phyloP scores from a whole-genome alignment of 805 yeast species.

The Myxozyma lipomycoides region DNA sequence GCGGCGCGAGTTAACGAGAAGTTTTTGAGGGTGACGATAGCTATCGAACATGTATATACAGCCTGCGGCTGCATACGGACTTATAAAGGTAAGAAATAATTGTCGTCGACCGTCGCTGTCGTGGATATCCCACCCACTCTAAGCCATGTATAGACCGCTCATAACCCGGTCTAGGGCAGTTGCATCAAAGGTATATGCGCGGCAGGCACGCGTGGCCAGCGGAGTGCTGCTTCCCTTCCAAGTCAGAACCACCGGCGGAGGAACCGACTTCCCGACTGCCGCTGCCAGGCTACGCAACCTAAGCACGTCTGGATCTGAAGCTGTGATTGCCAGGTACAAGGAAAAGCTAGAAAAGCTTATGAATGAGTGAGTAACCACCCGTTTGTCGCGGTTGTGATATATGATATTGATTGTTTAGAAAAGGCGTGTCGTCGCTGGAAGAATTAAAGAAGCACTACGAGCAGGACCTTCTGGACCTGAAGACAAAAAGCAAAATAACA shows the following conservation, averaged over 20 bases:
- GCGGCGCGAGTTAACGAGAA: too few species aligned
- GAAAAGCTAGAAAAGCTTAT: constrained; percentile 40
- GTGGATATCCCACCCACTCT: too few species aligned
- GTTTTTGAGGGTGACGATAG: too few species aligned
- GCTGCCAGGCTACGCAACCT: background rate
- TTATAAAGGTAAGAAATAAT: too few species aligned
- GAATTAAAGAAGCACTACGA: constrained; percentile 61
- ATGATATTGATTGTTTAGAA: too few species aligned
- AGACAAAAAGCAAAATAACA: constrained; percentile 46
- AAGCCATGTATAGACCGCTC: background rate
- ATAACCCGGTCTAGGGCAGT: background rate
- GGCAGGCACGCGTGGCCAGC: background rate
- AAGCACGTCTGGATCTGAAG: constrained; percentile 12
- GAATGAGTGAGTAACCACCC: constrained; percentile 17
- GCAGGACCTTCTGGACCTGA: constrained; percentile 52
- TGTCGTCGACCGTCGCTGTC: too few species aligned
- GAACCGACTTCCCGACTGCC: background rate
- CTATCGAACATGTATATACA: too few species aligned
- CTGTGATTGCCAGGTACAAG: constrained; percentile 41
- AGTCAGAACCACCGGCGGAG: background rate
- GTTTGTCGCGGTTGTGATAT: background rate
- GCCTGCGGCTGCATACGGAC: too few species aligned
- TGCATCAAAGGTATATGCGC: background rate
- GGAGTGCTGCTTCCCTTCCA: background rate
- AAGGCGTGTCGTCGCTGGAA: constrained; percentile 48